Percentiles rank a stretch among this genome's conserved stretches.
Conservation (phyloP, 345 rosid genomes). For the Hevea brasiliensis region DNA sequence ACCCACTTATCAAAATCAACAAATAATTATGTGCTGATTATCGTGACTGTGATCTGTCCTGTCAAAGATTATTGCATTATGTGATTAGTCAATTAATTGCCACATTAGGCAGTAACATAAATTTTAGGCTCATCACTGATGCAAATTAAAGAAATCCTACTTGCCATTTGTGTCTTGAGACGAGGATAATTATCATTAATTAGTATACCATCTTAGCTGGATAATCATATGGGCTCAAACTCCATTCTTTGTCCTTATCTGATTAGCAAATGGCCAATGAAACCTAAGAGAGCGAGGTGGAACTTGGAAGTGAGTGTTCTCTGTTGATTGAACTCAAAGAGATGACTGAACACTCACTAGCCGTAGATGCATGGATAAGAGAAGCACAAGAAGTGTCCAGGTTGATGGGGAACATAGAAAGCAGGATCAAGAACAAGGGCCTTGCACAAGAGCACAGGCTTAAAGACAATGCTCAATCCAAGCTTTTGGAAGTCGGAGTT, state of each 20-base stretch:
- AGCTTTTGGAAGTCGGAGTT: slow-evolving; percentile 48
- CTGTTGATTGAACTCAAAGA: slow-evolving; percentile 1
- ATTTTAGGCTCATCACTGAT: no score
- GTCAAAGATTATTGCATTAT: no score
- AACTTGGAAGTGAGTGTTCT: no score
- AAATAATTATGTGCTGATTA: no score
- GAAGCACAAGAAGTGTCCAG: slow-evolving; percentile 52
- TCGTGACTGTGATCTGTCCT: no score
- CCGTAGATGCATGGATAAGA: slow-evolving; percentile 49
- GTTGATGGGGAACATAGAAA: slow-evolving; percentile 44
- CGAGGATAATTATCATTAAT: no score
- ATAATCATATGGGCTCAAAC: background rate
- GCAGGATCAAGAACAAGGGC: slow-evolving; percentile 30
- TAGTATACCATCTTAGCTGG: background rate
- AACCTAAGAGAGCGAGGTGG: no score
- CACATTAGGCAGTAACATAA: no score
- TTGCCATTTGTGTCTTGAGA: no score
- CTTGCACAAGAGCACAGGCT: background rate
- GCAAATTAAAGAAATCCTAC: no score
- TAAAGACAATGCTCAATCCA: slow-evolving; percentile 34
- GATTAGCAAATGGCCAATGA: background rate
- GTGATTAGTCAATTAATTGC: no score
- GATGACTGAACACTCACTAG: slow-evolving; percentile 10
- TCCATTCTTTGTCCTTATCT: background rate
- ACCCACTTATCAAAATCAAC: no score